Percentiles rank a stretch among this genome's conserved stretches.
Evolutionary conservation across 352 stramenopile species (phyloP).

Genomic region (Phytophthora sojae): DNA sequence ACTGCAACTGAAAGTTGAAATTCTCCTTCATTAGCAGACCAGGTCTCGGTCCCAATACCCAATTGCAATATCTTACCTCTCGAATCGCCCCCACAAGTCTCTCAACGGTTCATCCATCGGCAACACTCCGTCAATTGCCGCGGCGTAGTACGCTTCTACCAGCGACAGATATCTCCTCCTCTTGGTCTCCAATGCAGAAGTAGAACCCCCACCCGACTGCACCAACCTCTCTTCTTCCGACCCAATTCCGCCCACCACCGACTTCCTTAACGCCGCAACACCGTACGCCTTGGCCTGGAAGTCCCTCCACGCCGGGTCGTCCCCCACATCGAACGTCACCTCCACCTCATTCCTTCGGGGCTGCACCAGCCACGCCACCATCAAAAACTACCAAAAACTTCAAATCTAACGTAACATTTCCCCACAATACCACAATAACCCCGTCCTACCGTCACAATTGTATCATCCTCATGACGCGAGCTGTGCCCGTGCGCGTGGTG

Average conservation of each 20-base stretch:
- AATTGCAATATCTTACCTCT: conserved; percentile 29
- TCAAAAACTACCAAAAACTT: neutral
- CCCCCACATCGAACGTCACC: conserved; percentile 31
- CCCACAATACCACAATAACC: conserved; percentile 8
- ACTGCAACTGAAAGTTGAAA: conserved; percentile 18
- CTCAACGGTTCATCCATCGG: conserved; percentile 8
- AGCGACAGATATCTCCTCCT: conserved; percentile 48
- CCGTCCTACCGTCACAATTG: conserved; percentile 3
- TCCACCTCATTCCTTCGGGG: conserved; percentile 8
- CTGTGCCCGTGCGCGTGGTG: conserved; percentile 50
- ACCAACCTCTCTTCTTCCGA: neutral
- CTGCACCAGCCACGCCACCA: conserved; percentile 39
- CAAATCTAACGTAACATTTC: conserved; percentile 4
- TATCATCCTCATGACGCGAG: conserved; percentile 17
- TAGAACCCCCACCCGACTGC: neutral
- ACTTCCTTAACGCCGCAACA: conserved; percentile 2
- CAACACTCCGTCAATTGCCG: conserved; percentile 43
- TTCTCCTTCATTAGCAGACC: neutral
- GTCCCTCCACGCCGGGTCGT: conserved; percentile 18
- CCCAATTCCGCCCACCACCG: conserved; percentile 1
- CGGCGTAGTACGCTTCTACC: conserved; percentile 55
- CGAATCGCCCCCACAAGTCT: conserved; percentile 51
- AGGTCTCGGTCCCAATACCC: neutral
- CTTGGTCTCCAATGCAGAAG: neutral
- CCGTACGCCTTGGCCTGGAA: conserved; percentile 32